Evolutionary conservation across 2,329 filamentous ascomycete genomes (phyloP).

Genomic region (Sclerotinia sclerotiorum): DNA sequence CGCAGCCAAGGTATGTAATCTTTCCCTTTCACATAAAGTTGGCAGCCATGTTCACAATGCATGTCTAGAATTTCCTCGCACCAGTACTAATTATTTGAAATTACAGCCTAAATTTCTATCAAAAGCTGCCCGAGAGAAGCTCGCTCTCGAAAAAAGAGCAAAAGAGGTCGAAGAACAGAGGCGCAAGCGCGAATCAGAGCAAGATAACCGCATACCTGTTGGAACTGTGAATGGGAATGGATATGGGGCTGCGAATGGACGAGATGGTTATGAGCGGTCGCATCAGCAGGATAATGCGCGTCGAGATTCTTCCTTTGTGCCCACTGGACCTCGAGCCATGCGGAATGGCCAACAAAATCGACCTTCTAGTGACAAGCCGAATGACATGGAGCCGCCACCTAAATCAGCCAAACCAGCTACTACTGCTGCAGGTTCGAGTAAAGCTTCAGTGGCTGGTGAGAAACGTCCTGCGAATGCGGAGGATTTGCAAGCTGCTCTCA

Average conservation of each 20-base stretch:
- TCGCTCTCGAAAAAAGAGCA: conserved; percentile 74
- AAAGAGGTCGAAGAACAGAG: conserved; percentile 69
- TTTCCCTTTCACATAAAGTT: conserved; percentile 22
- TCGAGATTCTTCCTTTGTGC: conserved; percentile 46
- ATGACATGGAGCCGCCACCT: conserved; percentile 37
- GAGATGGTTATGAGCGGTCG: conserved; percentile 30
- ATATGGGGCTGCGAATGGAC: conserved; percentile 28
- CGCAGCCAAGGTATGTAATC: conserved; percentile 63
- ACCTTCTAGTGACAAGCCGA: conserved; percentile 12
- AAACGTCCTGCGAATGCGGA: conserved; percentile 47
- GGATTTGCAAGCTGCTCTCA: conserved; percentile 70
- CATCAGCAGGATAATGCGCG: conserved; percentile 33
- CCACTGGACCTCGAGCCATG: conserved; percentile 73
- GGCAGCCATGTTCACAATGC: conserved; percentile 38
- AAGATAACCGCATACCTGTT: conserved; percentile 28
- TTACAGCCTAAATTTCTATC: conserved; percentile 76
- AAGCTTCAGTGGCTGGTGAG: conserved; percentile 41
- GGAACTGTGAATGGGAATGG: conserved; percentile 28
- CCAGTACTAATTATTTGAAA: conserved; percentile 33
- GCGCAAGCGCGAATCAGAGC: conserved; percentile 45
- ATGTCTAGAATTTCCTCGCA: conserved; percentile 33
- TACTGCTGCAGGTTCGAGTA: conserved; percentile 31
- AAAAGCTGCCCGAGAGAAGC: conserved; percentile 75
- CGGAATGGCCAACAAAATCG: conserved; percentile 42
- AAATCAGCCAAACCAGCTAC: conserved; percentile 30